These are phyloP conservation scores for Lentinus tigrinus DNA, from an alignment of 768 basidiomycete species.

Conservation along the genomic window DNA sequence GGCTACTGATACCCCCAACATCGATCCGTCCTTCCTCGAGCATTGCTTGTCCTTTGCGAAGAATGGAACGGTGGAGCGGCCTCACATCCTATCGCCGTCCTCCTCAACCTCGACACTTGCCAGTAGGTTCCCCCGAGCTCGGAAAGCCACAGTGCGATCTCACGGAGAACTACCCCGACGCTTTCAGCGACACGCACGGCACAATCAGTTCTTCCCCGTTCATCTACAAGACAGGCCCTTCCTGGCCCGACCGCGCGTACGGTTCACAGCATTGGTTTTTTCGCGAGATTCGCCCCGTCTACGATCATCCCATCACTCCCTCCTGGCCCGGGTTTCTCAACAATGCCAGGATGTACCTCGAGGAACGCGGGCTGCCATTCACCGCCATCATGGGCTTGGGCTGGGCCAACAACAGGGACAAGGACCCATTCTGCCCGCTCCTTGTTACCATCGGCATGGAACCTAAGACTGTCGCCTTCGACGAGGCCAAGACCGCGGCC, in stretches of 20 bases:
- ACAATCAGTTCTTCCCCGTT: constrained; percentile 24
- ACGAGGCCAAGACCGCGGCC: constrained; percentile 29
- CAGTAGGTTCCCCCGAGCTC: no score
- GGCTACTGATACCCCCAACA: no score
- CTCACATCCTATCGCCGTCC: no score
- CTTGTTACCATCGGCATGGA: constrained; percentile 34
- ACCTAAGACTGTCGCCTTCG: constrained; percentile 29
- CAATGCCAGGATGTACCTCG: constrained; percentile 26
- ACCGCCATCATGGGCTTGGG: constrained; percentile 32
- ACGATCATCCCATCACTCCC: constrained; percentile 26
- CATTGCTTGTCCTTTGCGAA: no score
- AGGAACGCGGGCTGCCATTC: constrained; percentile 29
- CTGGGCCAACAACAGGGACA: constrained; percentile 28
- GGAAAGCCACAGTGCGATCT: neutral
- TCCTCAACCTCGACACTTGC: no score
- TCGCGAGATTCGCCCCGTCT: constrained; percentile 29
- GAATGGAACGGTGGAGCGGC: no score
- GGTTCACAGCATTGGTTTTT: constrained; percentile 18
- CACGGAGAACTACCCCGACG: constrained; percentile 16
- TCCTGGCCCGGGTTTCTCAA: constrained; percentile 26
- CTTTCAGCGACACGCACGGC: constrained; percentile 31
- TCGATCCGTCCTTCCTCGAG: no score
- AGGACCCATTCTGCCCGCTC: constrained; percentile 20
- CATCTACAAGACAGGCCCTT: constrained; percentile 29
- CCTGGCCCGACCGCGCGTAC: constrained; percentile 26